These are phyloP conservation scores for Daldinia vernicosa DNA, from an alignment of 495 filamentous ascomycete genomes.

Conservation along the genomic window DNA sequence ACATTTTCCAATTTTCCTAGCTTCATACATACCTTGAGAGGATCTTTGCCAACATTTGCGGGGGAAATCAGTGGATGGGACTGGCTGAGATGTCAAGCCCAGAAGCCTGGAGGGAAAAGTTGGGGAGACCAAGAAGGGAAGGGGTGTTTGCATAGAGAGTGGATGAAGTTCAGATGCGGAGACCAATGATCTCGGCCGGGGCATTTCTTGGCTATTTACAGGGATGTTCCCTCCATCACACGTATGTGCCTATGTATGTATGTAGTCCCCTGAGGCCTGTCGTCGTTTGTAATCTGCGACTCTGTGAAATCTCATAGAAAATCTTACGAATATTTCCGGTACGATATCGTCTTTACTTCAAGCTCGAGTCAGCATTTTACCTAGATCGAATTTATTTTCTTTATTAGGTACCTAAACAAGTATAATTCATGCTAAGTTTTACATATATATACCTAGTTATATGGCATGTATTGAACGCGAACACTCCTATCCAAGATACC, in stretches of 20 bases:
- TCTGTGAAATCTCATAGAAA: not conserved
- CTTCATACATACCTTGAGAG: not conserved
- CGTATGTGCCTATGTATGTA: too few species aligned
- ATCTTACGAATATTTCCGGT: not conserved
- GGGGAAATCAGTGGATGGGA: conserved; percentile 29
- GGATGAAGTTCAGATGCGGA: conserved; percentile 32
- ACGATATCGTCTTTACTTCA: not conserved
- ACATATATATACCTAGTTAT: not conserved
- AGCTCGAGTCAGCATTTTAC: not conserved
- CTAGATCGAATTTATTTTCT: not conserved
- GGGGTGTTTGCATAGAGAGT: not conserved
- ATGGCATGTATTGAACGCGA: not conserved
- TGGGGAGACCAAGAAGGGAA: conserved; percentile 24
- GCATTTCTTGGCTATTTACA: not conserved
- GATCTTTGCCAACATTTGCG: conserved; percentile 27
- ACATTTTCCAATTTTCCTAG: conserved; percentile 13
- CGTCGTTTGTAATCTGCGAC: not conserved
- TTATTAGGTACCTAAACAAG: too few species aligned
- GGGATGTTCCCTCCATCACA: not conserved
- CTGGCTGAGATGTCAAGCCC: not conserved
- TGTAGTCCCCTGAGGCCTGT: not conserved
- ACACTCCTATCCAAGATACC: not conserved
- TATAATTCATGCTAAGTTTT: not conserved
- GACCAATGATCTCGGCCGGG: conserved; percentile 32
- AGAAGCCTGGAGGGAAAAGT: conserved; percentile 25